Evolutionary conservation across 352 stramenopile species (phyloP), one percentile per base, ranked within the genome.

Genomic region (Saprolegnia diclina): DNA sequence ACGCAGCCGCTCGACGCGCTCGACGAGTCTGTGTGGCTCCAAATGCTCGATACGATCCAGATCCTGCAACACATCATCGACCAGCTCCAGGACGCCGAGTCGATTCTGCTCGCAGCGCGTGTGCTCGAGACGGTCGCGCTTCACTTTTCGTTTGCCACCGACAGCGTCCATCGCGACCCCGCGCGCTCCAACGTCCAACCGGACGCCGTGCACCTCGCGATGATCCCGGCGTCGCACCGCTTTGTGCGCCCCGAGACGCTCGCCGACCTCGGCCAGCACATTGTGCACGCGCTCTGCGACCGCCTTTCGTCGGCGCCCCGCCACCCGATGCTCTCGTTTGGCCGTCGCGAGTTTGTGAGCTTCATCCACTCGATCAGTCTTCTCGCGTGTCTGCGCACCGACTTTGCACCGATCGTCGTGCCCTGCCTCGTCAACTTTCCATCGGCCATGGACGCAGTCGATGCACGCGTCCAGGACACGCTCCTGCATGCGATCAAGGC

Each of bases 161-260:
- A 79, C 5, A 84, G 80, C 4, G 73, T 91, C 65, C 90, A 85
- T 57, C 81, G 85, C 14, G 85, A 93, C 48, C 82, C 82, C 0
- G 81, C 83, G 74, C 75, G 85, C 45, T 91, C 83, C 14, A 91
- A 91, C 37, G 75, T 90, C 42, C 80, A 86, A 74, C 85, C 85
- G 0, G 87, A 93, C 55, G 76, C 64, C 21, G 78, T 87, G 40
- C 74, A 75, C 42, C 61, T 91, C 5, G 26, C 18, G 7, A 53
- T 67, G 16, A 74, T 64, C 45, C 14, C 55, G 0, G 32, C 52
- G 1, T 68, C 68, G 18, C 75, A 79, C 19, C 67, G 61, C 3
- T 62, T 85, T 65, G 52, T 90, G 16, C 52, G 77, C 16, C 76
- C 72, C 55, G 65, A 73, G 0, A 53, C 72, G 22, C 67, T 91